A percentile compares a stretch with the other conserved stretches of the same genome.
phyloP scores from a whole-genome alignment of 176 grass and related monocot genomes.

The Carex parvula region DNA sequence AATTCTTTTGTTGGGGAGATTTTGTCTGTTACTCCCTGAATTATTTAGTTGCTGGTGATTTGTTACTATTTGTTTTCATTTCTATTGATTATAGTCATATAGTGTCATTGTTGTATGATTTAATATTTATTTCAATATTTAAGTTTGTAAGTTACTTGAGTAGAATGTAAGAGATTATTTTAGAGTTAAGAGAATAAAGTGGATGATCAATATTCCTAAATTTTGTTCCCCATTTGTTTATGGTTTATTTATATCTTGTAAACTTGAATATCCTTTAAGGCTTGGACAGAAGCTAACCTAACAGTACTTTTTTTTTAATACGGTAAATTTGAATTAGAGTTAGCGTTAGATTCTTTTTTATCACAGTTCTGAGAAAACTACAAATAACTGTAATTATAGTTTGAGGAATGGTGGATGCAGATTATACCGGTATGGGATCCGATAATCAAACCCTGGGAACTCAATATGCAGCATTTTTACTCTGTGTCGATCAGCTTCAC shows the following conservation, averaged over 20 bases:
- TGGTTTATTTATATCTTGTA: background rate
- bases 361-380: background rate
- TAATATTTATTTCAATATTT: background rate
- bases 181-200: background rate
- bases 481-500: no score
- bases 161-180: background rate
- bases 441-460: no score
- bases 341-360: background rate
- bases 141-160: background rate
- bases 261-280: background rate
- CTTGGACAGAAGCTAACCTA: background rate
- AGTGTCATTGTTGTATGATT: background rate
- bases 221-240: background rate
- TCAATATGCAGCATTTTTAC: no score
- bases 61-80: background rate
- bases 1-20: conserved; percentile 10
- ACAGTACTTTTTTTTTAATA: background rate
- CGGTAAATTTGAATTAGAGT: background rate
- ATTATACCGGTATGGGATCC: no score
- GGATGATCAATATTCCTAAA: background rate
- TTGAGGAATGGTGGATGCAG: no score
- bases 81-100: background rate
- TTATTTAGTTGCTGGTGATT: background rate
- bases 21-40: conserved; percentile 19
- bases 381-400: no score